Base-by-base conservation (phyloP, 106 monocot species). In the Hemerocallis citrina region DNA sequence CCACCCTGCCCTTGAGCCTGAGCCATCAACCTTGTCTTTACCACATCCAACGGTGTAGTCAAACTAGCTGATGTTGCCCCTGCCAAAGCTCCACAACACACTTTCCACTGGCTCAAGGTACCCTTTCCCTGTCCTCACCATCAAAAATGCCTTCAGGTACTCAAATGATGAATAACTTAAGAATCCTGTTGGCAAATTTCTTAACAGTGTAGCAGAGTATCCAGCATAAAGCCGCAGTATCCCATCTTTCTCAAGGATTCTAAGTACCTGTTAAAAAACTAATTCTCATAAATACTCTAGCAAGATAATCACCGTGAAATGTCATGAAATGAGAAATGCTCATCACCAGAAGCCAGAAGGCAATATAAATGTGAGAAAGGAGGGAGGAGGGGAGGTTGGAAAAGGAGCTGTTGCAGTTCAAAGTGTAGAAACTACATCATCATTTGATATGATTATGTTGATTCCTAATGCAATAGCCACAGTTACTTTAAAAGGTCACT, bases 141-240 rank as follows among this genome's bases (percentile, higher is more conserved):
- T 35, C 12, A 85, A 77, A 40, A 92, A 91, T 8, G 66, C 72
- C 65, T 98, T 98, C 62, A 88, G 52, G 73, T 98, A 98, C 74
- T 98, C 98, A 46, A 98, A 98, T 3, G 98, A 98, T 8, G 98
- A 98, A 68, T 98, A 98, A 67, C 88, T 92, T 19, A 98, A 62
- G 5, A 98, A 67, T 0, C 92, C 98, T 1, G 98, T 71, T 0
- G 98, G 98, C 2, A 98, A 56, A 44, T 98, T 98, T 15, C 98
- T 57, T 31, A 98, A 74, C 23, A 98, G 51, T 0, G 98, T 98
- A 10, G 91, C 98, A 8, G 87, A 68, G 60, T 98, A 98, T 12
- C 98, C 98, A 0, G 92, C 66, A 34, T 98, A 98, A n/a, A 98
- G 84, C 6, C 96, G 90, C 47, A 73, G 46, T 17, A 98, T 61